phyloP scores from a whole-genome alignment of 345 rosid species.

The Geranium brycei region DNA sequence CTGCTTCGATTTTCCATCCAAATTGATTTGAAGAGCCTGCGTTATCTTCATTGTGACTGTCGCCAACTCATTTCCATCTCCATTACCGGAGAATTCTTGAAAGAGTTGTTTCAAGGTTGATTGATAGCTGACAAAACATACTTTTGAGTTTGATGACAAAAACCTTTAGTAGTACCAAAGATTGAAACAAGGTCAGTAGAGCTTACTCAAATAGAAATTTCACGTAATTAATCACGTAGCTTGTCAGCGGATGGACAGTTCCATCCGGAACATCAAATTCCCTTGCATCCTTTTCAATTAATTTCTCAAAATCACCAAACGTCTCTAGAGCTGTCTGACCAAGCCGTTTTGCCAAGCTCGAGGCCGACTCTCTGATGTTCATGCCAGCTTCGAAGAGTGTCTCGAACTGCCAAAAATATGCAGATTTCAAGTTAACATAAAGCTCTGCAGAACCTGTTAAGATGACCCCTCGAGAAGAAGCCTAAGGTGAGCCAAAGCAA shows the following conservation, averaged over 20 bases:
- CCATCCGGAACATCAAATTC: conserved; percentile 85
- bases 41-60: conserved; percentile 82
- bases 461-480: too few species aligned
- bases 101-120: conserved; percentile 93
- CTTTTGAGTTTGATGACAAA: not conserved
- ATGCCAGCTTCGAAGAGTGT: conserved; percentile 71
- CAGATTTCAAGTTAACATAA: too few species aligned
- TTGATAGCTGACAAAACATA: conserved; percentile 57
- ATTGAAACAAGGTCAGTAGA: not conserved
- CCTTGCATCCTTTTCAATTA: conserved; percentile 94
- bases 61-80: conserved; percentile 57
- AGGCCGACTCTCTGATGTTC: conserved; percentile 75
- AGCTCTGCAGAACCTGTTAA: too few species aligned
- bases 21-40: conserved; percentile 99
- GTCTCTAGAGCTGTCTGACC: conserved; percentile 92
- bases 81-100: conserved; percentile 59
- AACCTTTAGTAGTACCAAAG: not conserved
- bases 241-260: conserved; percentile 93
- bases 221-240: conserved; percentile 94
- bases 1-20: conserved; percentile 94
- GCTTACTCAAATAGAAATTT: conserved; percentile 96
- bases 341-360: conserved; percentile 72
- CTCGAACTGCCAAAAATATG: conserved; percentile 42
- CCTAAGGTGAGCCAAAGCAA: too few species aligned
- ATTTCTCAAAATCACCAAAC: conserved; percentile 96